Evolutionary conservation across 148 eudicot genomes (phyloP), one percentile per base, ranked within the genome.

Genomic region (Gaultheria prostrata): DNA sequence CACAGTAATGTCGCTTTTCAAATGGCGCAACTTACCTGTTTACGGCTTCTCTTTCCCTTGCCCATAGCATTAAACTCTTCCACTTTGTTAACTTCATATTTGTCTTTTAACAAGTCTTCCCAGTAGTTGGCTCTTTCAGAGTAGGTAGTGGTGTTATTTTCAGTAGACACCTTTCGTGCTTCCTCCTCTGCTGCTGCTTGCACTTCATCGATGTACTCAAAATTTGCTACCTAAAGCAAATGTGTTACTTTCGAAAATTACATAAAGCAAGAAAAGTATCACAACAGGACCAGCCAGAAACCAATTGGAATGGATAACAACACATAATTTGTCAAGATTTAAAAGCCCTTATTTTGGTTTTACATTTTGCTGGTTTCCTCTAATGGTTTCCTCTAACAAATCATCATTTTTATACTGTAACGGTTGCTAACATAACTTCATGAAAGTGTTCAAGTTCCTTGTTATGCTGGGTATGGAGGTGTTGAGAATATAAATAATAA

Each of bases 11-110:
- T 35, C 10, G 8, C 77, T 73, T 8, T 73, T 13, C 2, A 21
- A 73, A 2, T 1, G 30, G 35, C 18, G 32, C 24, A 72, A 32
- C 43, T 4, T 85, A 97, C 99, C 98, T 97, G 99, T 84, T 95
- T 95, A 82, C 98, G 93, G 82, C 99, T 97, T 89, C 99, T 91
- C 89, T 93, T 97, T 56, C 99, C 96, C 87, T 97, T 97, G 65
- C 98, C 99, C 90, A 95, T 88, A 76, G 97, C 89, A 83, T 89
- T 95, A 20, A 93, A 88, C 84, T 97, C 97, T 90, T 97, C 98
- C 75, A 90, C 83, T 87, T 97, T 97, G 39, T 91, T 94, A 85
- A 90, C 95, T 84, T 93, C 98, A 81, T 91, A 93, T 87, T 86
- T 92, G 82, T 93, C 99, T 87, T 83, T 87, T 72, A 97, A 86